Base-by-base conservation (phyloP, 2,329 filamentous ascomycete species). In the Xylaria arbuscula region DNA sequence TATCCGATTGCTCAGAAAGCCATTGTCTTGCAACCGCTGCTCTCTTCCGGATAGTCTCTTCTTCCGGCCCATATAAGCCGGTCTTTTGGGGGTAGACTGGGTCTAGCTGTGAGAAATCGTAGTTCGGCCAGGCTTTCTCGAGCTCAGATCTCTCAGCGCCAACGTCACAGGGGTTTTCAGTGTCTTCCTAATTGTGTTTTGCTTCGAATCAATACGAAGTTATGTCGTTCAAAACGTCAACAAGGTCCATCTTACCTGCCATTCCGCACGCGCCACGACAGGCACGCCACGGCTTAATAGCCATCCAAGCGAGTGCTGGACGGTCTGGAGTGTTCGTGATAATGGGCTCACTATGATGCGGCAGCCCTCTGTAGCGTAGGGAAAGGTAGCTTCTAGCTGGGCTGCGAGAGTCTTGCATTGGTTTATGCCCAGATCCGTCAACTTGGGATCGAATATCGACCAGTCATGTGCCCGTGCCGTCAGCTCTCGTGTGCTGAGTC, bases 311-410 rank as follows among this genome's bases (percentile, higher is more conserved):
- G 74, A 74, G 50, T 76, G 55, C 34, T 74, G 71, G 40, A 74
- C 75, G 5, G 77, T 78, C 65, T 79, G 71, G 17, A 79, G 55
- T 17, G 77, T 78, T 55, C 77, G 74, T 64, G 67, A 73, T 22
- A 77, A 64, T 9, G 77, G 77, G 63, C 77, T 79, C n/a, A 77
- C 76, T 17, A 79, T 70, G 68, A 79, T 75, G 36, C 72, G 74
- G 47, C 76, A 77, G 5, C 75, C 72, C 0, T 75, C 73, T 22
- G 59, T 56, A 1, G 64, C 36, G 50, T 74, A 74, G 19, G 70
- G 51, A 40, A 77, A 75, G 38, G 64, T 56, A 9, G 67, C 58
- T 66, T 74, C 69, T 7, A 79, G 72, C 32, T 75, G 70, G 13
- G 42, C 61, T 19, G 72, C 75, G 0, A 79, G 73, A 32, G 62